Percentiles rank a stretch among this genome's conserved stretches.
phyloP scores from a whole-genome alignment of 495 filamentous ascomycete species.

The Neurospora pannonica region DNA sequence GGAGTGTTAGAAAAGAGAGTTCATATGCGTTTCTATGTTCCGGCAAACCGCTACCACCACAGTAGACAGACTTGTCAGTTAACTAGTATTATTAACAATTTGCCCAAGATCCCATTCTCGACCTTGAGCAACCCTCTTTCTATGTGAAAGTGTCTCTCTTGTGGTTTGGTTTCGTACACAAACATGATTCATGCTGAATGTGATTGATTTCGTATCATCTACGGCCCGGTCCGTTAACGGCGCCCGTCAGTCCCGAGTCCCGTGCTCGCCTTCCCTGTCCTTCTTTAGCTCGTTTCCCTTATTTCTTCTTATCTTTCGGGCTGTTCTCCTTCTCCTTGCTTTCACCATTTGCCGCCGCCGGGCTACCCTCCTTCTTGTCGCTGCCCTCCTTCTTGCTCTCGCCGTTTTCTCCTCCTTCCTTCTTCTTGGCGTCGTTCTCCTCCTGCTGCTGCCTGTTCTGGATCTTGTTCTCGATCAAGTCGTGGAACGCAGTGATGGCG shows the following conservation, averaged over 20 bases:
- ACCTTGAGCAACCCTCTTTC: neutral
- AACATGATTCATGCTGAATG: neutral
- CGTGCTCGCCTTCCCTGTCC: neutral
- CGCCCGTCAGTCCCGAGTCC: neutral
- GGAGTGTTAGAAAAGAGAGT: no score
- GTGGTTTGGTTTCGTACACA: neutral
- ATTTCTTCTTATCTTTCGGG: conserved; percentile 29
- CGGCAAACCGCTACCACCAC: neutral
- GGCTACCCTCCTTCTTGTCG: conserved; percentile 54
- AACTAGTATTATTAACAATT: neutral
- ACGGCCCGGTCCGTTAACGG: neutral
- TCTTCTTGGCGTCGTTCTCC: conserved; percentile 72
- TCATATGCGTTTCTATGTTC: neutral
- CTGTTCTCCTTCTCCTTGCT: conserved; percentile 31
- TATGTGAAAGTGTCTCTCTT: neutral
- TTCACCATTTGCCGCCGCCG: conserved; percentile 49
- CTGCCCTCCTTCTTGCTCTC: conserved; percentile 30
- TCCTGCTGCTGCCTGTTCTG: conserved; percentile 96
- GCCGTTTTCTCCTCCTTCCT: conserved; percentile 39
- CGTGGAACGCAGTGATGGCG: conserved; percentile 97
- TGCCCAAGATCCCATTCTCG: neutral
- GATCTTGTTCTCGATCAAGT: conserved; percentile 99
- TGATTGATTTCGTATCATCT: neutral
- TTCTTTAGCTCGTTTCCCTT: no score
- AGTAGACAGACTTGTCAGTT: neutral